Evolutionary conservation across 2,329 filamentous ascomycete species (phyloP).

Genomic region (Dothidotthia symphoricarpi): DNA sequence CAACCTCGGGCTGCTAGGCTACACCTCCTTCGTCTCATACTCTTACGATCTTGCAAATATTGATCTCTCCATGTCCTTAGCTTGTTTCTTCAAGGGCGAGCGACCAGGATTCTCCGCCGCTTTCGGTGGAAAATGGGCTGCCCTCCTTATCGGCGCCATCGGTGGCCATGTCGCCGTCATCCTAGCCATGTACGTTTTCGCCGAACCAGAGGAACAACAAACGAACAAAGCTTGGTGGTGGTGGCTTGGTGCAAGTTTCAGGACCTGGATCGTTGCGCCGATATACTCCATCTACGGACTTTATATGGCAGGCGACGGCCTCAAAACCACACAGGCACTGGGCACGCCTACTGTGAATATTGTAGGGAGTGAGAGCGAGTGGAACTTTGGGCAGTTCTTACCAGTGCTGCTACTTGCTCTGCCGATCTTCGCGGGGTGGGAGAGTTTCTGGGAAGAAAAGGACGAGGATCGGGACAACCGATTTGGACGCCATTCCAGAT

Average conservation of each 20-base stretch:
- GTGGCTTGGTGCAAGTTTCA: slow-evolving; percentile 22
- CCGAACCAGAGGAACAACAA: slow-evolving; percentile 9
- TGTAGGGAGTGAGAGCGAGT: slow-evolving; percentile 23
- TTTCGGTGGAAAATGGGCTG: slow-evolving; percentile 30
- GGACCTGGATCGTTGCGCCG: slow-evolving; percentile 35
- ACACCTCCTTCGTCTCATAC: slow-evolving; percentile 33
- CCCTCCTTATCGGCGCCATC: slow-evolving; percentile 29
- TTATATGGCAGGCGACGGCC: slow-evolving; percentile 22
- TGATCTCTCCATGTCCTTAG: slow-evolving; percentile 19
- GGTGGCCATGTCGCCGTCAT: slow-evolving; percentile 32
- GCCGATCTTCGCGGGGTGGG: slow-evolving; percentile 35
- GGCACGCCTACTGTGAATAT: slow-evolving; percentile 23
- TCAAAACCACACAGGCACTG: slow-evolving; percentile 27
- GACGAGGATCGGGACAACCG: slow-evolving; percentile 23
- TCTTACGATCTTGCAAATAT: slow-evolving; percentile 28
- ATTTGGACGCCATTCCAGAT: slow-evolving; percentile 10
- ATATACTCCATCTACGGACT: slow-evolving; percentile 32
- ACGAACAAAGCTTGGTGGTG: slow-evolving; percentile 19
- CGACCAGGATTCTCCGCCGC: slow-evolving; percentile 21
- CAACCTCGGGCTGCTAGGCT: slow-evolving; percentile 29
- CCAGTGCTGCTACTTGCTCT: slow-evolving; percentile 31
- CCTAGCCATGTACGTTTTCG: slow-evolving; percentile 30
- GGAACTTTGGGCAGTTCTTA: slow-evolving; percentile 35
- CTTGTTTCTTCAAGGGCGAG: slow-evolving; percentile 29
- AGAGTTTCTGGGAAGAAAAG: slow-evolving; percentile 30